Percentiles rank a stretch among this genome's conserved stretches.
phyloP scores from a whole-genome alignment of 495 filamentous ascomycete genomes.

The Tuber aestivum region DNA sequence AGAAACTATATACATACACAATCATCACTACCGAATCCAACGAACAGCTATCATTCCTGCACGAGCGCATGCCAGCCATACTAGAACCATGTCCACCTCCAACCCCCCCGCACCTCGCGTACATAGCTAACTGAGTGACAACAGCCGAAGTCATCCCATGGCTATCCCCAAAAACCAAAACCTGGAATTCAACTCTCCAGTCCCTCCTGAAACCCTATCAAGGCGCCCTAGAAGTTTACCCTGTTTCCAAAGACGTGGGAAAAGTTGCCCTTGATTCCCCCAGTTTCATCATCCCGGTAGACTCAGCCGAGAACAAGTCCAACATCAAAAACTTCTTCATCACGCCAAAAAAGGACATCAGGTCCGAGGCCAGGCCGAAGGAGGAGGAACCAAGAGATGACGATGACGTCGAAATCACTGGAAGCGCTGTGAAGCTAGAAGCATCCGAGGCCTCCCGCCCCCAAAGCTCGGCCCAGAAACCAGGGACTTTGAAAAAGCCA shows the following conservation, averaged over 20 bases:
- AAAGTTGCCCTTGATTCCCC: constrained; percentile 92
- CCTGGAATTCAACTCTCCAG: constrained; percentile 77
- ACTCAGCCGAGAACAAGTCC: constrained; percentile 76
- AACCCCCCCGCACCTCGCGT: constrained; percentile 93
- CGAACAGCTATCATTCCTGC: constrained; percentile 71
- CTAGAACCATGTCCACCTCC: constrained; percentile 64
- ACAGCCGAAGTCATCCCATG: constrained; percentile 66
- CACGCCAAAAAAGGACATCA: constrained; percentile 34
- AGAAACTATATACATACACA: constrained; percentile 73
- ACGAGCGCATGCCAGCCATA: constrained; percentile 94
- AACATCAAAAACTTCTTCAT: constrained; percentile 92
- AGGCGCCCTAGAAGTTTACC: constrained; percentile 77
- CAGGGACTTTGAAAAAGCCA: background rate
- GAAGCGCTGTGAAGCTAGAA: background rate
- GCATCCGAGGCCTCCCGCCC: background rate
- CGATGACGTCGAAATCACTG: background rate
- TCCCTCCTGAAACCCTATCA: constrained; percentile 65
- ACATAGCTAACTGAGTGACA: constrained; percentile 44
- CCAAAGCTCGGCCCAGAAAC: constrained; percentile 2
- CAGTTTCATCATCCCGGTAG: constrained; percentile 71
- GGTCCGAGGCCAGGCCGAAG: constrained; percentile 45
- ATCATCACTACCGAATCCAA: constrained; percentile 86
- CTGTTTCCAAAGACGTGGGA: constrained; percentile 80
- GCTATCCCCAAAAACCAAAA: constrained; percentile 65
- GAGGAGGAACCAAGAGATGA: constrained; percentile 18